phyloP scores from a whole-genome alignment of 2,329 filamentous ascomycete species.

The Fusarium brevicatenulatum region DNA sequence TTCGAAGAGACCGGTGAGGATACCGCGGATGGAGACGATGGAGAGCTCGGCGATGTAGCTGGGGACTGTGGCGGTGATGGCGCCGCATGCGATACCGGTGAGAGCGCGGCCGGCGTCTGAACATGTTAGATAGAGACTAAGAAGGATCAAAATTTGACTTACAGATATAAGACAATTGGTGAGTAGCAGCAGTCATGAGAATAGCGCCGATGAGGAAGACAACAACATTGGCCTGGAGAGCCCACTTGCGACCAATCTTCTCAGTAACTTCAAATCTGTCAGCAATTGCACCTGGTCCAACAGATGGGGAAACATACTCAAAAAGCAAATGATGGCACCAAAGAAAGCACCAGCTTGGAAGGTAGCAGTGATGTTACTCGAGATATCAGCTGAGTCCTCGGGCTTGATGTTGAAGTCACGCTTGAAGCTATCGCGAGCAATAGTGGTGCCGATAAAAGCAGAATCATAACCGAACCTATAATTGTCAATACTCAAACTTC shows the following conservation, averaged over 20 bases:
- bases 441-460: constrained; percentile 65
- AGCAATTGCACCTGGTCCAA: not conserved
- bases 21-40: constrained; percentile 66
- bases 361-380: constrained; percentile 57
- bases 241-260: constrained; percentile 60
- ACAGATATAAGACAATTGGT: constrained; percentile 58
- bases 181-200: constrained; percentile 54
- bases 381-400: constrained; percentile 46
- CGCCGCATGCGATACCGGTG: constrained; percentile 66
- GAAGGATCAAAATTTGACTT: not conserved
- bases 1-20: constrained; percentile 64
- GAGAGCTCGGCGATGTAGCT: constrained; percentile 73
- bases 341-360: constrained; percentile 64
- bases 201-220: constrained; percentile 58
- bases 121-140: not conserved
- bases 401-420: constrained; percentile 51
- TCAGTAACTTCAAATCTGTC: constrained; percentile 52
- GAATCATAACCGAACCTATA: constrained; percentile 62
- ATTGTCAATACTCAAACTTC: not conserved
- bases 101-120: constrained; percentile 67
- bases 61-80: constrained; percentile 68
- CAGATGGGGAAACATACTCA: constrained; percentile 42
- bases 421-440: constrained; percentile 60
- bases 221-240: constrained; percentile 57
- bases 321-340: constrained; percentile 60